phyloP scores from a whole-genome alignment of 192 early-diverging fungal species.

The Entomortierella chlamydospora region DNA sequence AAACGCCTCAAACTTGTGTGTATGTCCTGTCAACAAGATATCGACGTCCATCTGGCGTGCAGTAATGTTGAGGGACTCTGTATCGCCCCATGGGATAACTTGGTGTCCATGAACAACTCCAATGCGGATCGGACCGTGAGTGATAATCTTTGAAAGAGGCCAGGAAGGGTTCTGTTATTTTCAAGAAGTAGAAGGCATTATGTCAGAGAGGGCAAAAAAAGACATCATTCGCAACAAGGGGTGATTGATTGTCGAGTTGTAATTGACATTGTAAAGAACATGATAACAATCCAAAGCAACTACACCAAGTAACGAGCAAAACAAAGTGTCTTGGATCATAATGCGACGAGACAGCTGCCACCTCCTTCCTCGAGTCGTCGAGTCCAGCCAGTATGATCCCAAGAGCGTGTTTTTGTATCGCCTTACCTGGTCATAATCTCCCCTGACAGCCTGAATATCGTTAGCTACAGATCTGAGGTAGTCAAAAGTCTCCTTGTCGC shows the following conservation, averaged over 20 bases:
- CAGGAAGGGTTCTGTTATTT: slow-evolving; percentile 58
- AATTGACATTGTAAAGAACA: no score
- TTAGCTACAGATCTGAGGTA: slow-evolving; percentile 87
- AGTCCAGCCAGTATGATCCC: no score
- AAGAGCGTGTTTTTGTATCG: background rate
- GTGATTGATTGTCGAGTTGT: background rate
- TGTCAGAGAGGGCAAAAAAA: no score
- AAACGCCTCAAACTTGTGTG: slow-evolving; percentile 92
- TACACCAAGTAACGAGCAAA: no score
- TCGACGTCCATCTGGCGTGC: slow-evolving; percentile 95
- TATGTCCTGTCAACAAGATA: slow-evolving; percentile 88
- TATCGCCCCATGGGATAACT: slow-evolving; percentile 84
- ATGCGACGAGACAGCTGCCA: background rate
- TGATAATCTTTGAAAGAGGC: slow-evolving; percentile 75
- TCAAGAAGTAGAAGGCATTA: background rate
- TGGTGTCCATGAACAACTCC: slow-evolving; percentile 92
- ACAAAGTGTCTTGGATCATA: no score
- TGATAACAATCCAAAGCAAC: no score
- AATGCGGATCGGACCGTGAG: slow-evolving; percentile 70
- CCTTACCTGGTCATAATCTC: slow-evolving; percentile 85
- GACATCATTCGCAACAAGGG: no score
- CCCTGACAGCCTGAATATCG: slow-evolving; percentile 80
- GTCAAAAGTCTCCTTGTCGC: slow-evolving; percentile 85
- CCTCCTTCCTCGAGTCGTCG: background rate
- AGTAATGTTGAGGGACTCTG: slow-evolving; percentile 75